Evolutionary conservation across 306 rosid species (phyloP), one percentile per base, ranked within the genome.

Genomic region (Sicyos baderoa): DNA sequence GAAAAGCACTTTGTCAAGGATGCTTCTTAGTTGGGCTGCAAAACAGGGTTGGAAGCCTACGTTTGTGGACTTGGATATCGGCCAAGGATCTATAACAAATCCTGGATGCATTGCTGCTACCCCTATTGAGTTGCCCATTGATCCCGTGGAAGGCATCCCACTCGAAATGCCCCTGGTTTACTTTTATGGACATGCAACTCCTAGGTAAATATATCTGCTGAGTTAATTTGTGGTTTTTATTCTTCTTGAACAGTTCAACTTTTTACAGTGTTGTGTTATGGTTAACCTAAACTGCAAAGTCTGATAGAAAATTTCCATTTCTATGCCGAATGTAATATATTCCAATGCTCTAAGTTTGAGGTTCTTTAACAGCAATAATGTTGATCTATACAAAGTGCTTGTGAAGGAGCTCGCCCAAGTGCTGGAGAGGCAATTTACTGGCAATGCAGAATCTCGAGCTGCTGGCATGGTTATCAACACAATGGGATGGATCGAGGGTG

Each of bases 11-110:
- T 76, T 88, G 84, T 84, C 90, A 2, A 86, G 88, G 88, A 93
- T 90, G 96, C 95, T 93, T 80, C 90, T 93, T 74, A 93, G 99
- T 76, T 93, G 97, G 99, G 97, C 99, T 27, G 97, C 96, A 72
- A 93, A 88, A 55, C 94, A 86, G 76, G 96, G 96, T 27, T 90
- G 96, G 95, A 93, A 90, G 55, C 99, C 99, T 72, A 86, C 97
- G 29, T 93, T 79, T 68, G 94, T 93, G 29, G 97, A 93, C 78
- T 85, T 93, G 85, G 99, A 93, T 81, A 86, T 93, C 70, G 97
- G 99, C 35, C 99, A 93, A 76, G 99, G 99, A 57, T 87, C 99
- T 55, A 90, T 93, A 76, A 88, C 97, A 54, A 72, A 78, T 75
- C 99, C 99, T 5, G 99, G 96, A 71, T 85, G 91, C 82, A 88